Conservation (phyloP, 2,329 filamentous ascomycete genomes). For the Aspergillus neoniger region DNA sequence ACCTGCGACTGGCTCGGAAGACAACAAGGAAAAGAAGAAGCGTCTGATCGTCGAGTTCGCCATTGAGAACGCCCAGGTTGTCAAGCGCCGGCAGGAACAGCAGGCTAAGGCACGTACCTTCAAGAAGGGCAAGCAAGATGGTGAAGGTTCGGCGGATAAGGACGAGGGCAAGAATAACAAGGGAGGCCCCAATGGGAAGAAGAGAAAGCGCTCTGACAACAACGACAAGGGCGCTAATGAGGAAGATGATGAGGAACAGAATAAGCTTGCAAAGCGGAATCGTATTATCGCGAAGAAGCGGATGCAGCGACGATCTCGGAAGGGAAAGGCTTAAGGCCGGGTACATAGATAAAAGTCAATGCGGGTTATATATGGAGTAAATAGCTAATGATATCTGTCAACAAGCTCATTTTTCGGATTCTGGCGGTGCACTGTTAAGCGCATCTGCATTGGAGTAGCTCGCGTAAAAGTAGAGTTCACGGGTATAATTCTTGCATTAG, state of each 20-base stretch:
- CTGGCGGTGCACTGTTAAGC: neutral
- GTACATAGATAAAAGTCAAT: slow-evolving; percentile 11
- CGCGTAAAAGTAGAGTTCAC: neutral
- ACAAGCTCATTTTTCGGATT: slow-evolving; percentile 5
- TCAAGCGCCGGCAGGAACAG: slow-evolving; percentile 65
- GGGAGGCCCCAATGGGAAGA: slow-evolving; percentile 26
- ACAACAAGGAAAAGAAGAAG: slow-evolving; percentile 72
- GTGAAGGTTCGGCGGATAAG: slow-evolving; percentile 24
- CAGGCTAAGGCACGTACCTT: slow-evolving; percentile 31
- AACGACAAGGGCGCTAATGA: slow-evolving; percentile 24
- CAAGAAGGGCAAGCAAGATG: slow-evolving; percentile 18
- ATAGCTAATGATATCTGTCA: slow-evolving; percentile 12
- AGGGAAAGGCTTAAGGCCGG: slow-evolving; percentile 39
- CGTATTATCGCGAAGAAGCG: slow-evolving; percentile 85
- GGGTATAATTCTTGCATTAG: slow-evolving; percentile 8
- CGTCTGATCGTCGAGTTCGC: slow-evolving; percentile 94
- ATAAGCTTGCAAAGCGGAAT: slow-evolving; percentile 64
- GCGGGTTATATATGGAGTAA: slow-evolving; percentile 6
- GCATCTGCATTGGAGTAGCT: neutral
- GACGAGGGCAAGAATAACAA: slow-evolving; percentile 22
- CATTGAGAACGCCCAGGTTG: slow-evolving; percentile 95
- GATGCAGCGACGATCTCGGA: slow-evolving; percentile 67
- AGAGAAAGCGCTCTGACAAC: slow-evolving; percentile 36
- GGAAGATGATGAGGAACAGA: slow-evolving; percentile 44
- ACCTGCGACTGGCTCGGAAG: slow-evolving; percentile 34